These are phyloP conservation scores for Chloropicon primus DNA, from an alignment of 139 green algal species.

Conservation along the genomic window DNA sequence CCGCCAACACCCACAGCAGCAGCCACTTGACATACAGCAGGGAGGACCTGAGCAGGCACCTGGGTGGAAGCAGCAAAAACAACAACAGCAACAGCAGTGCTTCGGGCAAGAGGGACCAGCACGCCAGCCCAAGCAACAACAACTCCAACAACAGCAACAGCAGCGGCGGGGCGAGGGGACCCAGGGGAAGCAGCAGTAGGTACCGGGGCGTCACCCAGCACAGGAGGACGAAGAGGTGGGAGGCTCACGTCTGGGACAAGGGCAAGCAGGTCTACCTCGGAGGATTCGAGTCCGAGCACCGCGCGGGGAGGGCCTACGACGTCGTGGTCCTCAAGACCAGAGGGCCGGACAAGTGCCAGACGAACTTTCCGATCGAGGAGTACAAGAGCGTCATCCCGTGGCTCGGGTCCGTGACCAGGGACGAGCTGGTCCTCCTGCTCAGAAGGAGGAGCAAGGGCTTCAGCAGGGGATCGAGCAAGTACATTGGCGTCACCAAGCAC, in stretches of 20 bases:
- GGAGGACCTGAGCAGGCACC: neutral
- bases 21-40: neutral
- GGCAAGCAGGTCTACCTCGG: slow-evolving; percentile 26
- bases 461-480: slow-evolving; percentile 12
- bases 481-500: slow-evolving; percentile 19
- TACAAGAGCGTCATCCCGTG: slow-evolving; percentile 2
- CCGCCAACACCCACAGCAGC: neutral
- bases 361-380: neutral
- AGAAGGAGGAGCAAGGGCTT: slow-evolving; percentile 15
- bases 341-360: neutral
- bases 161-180: no score
- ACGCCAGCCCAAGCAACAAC: neutral
- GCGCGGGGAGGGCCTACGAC: slow-evolving; percentile 11
- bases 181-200: neutral
- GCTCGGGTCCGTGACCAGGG: slow-evolving; percentile 14
- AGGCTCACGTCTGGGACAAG: slow-evolving; percentile 23
- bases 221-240: slow-evolving; percentile 8
- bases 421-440: slow-evolving; percentile 12
- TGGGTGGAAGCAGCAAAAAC: neutral
- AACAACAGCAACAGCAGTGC: neutral
- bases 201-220: neutral
- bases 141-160: neutral
- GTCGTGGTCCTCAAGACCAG: neutral
- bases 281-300: slow-evolving; percentile 9
- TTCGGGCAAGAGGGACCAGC: no score